Evolutionary conservation across 1,284 basidiomycete genomes (phyloP).

Genomic region (Athelia sp.): DNA sequence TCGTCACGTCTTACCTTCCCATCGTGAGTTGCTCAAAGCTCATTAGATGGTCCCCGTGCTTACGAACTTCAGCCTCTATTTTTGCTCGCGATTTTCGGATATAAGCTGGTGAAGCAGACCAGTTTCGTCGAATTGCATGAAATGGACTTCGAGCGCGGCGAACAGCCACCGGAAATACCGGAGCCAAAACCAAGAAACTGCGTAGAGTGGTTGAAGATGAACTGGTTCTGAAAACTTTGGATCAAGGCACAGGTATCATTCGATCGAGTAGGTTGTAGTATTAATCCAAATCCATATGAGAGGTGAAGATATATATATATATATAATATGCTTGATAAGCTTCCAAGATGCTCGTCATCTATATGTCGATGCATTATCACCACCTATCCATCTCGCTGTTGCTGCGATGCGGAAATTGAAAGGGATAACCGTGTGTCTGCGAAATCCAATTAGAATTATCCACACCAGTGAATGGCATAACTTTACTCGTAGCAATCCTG

Average conservation of each 20-base stretch:
- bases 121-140: conserved; percentile 1
- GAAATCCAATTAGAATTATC: neutral
- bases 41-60: neutral
- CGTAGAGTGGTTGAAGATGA: too few relatives aligned
- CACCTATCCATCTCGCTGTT: conserved; percentile 38
- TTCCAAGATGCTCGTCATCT: too few relatives aligned
- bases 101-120: neutral
- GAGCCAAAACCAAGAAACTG: too few relatives aligned
- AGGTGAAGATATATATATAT: too few relatives aligned
- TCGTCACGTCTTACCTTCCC: neutral
- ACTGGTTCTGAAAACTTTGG: too few relatives aligned
- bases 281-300: too few relatives aligned
- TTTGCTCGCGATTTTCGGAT: neutral
- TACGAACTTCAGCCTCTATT: neutral
- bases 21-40: neutral
- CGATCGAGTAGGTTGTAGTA: too few relatives aligned
- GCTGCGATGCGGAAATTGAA: conserved; percentile 45
- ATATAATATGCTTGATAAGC: too few relatives aligned
- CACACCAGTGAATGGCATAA: neutral
- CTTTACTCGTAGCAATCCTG: conserved; percentile 69
- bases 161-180: neutral
- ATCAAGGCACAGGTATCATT: too few relatives aligned
- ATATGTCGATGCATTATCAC: too few relatives aligned
- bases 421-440: conserved; percentile 43
- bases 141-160: neutral